Base-by-base conservation (phyloP, 2,329 filamentous ascomycete species). In the Trichoderma semiorbis region DNA sequence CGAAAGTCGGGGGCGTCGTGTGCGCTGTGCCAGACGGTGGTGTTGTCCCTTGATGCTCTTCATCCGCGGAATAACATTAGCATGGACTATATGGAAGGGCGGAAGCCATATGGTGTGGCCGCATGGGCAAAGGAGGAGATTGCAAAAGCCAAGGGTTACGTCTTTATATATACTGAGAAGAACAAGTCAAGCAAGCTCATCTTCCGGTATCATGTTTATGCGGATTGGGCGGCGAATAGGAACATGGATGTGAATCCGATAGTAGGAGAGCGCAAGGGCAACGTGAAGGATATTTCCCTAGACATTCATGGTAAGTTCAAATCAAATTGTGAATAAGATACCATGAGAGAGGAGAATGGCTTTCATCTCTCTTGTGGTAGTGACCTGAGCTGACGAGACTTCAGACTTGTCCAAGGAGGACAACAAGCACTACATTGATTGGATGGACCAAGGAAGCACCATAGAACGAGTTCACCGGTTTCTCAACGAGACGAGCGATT, bases 181-280 rank as follows among this genome's bases (percentile, higher is more conserved):
- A 18, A 24, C 7, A 68, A 68, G 65, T 47, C 53, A 5, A 68
- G 65, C 34, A 43, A 24, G 65, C 21, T 60, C 12, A 24, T 68
- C 30, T 68, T 68, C 28, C 12, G 65, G 24, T 60, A 68, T 32
- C 65, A 68, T 24, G 65, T 68, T 12, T 32, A 68, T 32, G 26
- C 18, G 34, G 65, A 67, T 10, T 67, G 64, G 64, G 64, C 64
- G 21, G 64, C 64, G 24, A 67, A 67, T 21, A n/a, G 64, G 64
- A 67, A 58, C 24, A 67, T 67, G 64, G 64, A 57, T 30, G 64
- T 67, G 32, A 67, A 67, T 43, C 64, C 64, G 12, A 67, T 5
- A 16, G 8, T 67, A 10, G 64, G 64, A 5, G 64, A 67, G 32
- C 50, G 64, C 6, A 50, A 67, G 64, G 64, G 64, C 14, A 67